A percentile compares a stretch with the other conserved stretches of the same genome.
phyloP scores from a whole-genome alignment of 768 basidiomycete species.

The Flagelloscypha sp. region DNA sequence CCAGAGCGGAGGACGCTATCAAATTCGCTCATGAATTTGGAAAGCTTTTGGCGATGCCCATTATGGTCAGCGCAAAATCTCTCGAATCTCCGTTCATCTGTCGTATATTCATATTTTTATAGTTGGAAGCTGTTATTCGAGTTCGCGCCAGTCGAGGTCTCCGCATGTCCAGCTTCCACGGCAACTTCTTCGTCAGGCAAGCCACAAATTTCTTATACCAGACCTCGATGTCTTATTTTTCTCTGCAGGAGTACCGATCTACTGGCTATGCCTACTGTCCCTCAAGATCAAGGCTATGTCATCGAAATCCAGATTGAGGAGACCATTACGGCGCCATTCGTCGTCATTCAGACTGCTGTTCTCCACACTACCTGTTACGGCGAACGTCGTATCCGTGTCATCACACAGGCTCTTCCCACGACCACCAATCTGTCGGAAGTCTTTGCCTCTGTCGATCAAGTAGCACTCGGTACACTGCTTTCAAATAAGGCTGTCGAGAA shows the following conservation, averaged over 20 bases:
- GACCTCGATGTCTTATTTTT: no score
- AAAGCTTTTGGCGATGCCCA: conserved; percentile 84
- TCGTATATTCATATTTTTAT: conserved; percentile 36
- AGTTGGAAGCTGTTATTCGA: conserved; percentile 3
- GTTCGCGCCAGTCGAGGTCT: conserved; percentile 43
- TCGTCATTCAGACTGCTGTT: conserved; percentile 91
- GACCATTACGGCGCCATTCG: conserved; percentile 80
- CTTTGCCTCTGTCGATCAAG: conserved; percentile 84
- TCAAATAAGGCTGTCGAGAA: conserved; percentile 93
- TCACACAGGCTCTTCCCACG: conserved; percentile 81
- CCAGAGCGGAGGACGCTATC: conserved; percentile 88
- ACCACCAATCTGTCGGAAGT: conserved; percentile 84
- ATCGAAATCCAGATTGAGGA: conserved; percentile 97
- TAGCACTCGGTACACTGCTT: conserved; percentile 75
- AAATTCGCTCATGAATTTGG: conserved; percentile 99
- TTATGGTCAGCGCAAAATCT: conserved; percentile 96
- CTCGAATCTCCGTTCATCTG: conserved; percentile 96
- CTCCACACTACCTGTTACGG: conserved; percentile 92
- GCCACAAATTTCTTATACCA: no score
- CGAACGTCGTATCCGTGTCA: conserved; percentile 87
- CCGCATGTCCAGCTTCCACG: conserved; percentile 96
- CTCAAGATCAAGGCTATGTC: conserved; percentile 90
- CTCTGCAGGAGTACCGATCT: conserved; percentile 96
- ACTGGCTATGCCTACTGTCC: conserved; percentile 93
- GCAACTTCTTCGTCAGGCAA: conserved; percentile 98